Evolutionary conservation across 176 grass and related monocot species (phyloP).

Genomic region (Calamus simplicifolius): DNA sequence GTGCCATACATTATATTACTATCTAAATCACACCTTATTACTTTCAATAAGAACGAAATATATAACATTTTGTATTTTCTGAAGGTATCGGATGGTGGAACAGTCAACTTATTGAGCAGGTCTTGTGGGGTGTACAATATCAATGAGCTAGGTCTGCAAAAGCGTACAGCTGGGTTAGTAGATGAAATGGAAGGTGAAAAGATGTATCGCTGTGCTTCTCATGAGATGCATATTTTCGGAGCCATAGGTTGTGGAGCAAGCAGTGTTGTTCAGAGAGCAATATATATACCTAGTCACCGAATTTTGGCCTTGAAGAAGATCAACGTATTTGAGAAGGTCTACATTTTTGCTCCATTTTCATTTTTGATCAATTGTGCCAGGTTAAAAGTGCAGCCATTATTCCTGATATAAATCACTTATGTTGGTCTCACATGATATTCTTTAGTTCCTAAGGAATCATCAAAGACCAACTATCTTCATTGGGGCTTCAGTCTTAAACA

Average conservation of each 20-base stretch:
- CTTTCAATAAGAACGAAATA: background rate
- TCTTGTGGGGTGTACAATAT: slow-evolving; percentile 90
- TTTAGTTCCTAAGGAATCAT: no score
- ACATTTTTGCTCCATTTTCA: slow-evolving; percentile 11
- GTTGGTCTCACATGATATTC: no score
- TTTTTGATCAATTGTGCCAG: background rate
- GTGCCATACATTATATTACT: no score
- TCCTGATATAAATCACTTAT: no score
- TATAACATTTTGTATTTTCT: slow-evolving; percentile 6
- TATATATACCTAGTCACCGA: slow-evolving; percentile 74
- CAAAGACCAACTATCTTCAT: no score
- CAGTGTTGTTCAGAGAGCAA: slow-evolving; percentile 79
- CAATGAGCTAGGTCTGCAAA: slow-evolving; percentile 81
- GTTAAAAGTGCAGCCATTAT: no score
- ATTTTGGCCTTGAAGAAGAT: slow-evolving; percentile 90
- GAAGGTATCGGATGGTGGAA: slow-evolving; percentile 78
- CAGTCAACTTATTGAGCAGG: slow-evolving; percentile 84
- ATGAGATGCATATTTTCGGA: slow-evolving; percentile 94
- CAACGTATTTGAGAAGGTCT: slow-evolving; percentile 91
- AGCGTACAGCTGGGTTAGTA: slow-evolving; percentile 26
- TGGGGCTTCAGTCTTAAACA: no score
- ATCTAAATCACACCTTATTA: background rate
- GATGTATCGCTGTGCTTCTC: slow-evolving; percentile 73
- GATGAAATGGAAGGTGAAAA: slow-evolving; percentile 55
- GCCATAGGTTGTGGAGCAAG: slow-evolving; percentile 86